Percentiles rank a stretch among this genome's conserved stretches.
Evolutionary conservation across 1,139 yeast genomes (phyloP).

Genomic region (Saccharomycopsis crataegensis): DNA sequence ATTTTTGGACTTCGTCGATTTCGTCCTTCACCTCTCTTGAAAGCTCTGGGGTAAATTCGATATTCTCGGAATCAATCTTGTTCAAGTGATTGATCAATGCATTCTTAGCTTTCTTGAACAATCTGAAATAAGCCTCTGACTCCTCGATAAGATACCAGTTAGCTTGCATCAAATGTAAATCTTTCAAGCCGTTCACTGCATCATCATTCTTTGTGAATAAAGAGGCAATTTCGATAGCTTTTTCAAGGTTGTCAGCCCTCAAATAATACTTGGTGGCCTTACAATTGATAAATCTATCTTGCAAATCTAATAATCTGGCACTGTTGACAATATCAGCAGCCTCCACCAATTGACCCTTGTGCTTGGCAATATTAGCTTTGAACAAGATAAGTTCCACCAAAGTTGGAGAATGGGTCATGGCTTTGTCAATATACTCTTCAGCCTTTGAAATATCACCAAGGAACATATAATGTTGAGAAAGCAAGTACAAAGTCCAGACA

Average conservation of each 20-base stretch:
- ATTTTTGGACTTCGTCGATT: slow-evolving; percentile 33
- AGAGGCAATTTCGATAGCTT: slow-evolving; percentile 69
- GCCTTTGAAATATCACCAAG: slow-evolving; percentile 48
- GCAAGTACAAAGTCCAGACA: slow-evolving; percentile 74
- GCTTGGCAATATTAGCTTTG: slow-evolving; percentile 77
- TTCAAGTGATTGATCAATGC: slow-evolving; percentile 7
- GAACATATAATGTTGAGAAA: slow-evolving; percentile 72
- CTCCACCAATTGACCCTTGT: slow-evolving; percentile 47
- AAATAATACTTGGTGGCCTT: slow-evolving; percentile 78
- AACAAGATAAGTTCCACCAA: slow-evolving; percentile 73
- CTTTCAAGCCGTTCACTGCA: slow-evolving; percentile 74
- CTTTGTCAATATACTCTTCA: slow-evolving; percentile 46
- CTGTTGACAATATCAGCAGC: slow-evolving; percentile 64
- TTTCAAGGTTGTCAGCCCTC: slow-evolving; percentile 70
- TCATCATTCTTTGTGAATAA: slow-evolving; percentile 80
- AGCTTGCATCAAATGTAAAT: slow-evolving; percentile 86
- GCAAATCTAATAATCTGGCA: slow-evolving; percentile 74
- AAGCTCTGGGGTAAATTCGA: slow-evolving; percentile 18
- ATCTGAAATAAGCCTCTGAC: slow-evolving; percentile 69
- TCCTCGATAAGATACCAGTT: slow-evolving; percentile 81
- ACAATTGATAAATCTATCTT: slow-evolving; percentile 87
- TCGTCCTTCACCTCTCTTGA: slow-evolving; percentile 26
- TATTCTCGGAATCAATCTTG: slow-evolving; percentile 20
- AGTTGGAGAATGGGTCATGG: slow-evolving; percentile 71
- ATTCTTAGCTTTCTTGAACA: slow-evolving; percentile 24